A percentile compares a stretch with the other conserved stretches of the same genome.
Conservation (phyloP, 208 protist species). For the Leptomonas seymouri region DNA sequence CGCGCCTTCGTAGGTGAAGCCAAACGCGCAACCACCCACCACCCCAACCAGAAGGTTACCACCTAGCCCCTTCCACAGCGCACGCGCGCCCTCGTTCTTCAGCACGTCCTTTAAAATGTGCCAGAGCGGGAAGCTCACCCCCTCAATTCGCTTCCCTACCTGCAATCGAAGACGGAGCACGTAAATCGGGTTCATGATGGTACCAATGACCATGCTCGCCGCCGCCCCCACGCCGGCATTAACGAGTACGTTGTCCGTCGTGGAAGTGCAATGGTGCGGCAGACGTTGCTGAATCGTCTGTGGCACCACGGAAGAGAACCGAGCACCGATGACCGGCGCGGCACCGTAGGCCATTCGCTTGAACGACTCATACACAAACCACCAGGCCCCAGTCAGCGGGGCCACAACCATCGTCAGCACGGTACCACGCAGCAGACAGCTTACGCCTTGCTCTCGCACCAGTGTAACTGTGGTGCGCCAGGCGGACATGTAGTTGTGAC, state of each 20-base stretch:
- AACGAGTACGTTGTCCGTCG: slow-evolving; percentile 73
- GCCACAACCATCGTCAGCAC: slow-evolving; percentile 70
- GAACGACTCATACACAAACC: slow-evolving; percentile 81
- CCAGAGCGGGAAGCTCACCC: slow-evolving; percentile 50
- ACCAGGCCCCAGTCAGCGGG: slow-evolving; percentile 81
- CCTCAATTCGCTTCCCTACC: slow-evolving; percentile 38
- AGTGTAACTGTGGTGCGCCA: slow-evolving; percentile 60
- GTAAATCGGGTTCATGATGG: slow-evolving; percentile 84
- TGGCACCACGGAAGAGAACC: slow-evolving; percentile 28
- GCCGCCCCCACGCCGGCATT: slow-evolving; percentile 68
- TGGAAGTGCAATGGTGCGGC: slow-evolving; percentile 54
- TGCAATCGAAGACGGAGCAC: slow-evolving; percentile 80
- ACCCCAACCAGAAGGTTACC: slow-evolving; percentile 69
- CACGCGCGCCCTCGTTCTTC: slow-evolving; percentile 56
- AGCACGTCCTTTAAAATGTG: slow-evolving; percentile 53
- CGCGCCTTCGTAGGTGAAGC: slow-evolving; percentile 78
- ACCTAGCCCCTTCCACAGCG: slow-evolving; percentile 72
- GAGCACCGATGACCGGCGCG: slow-evolving; percentile 30
- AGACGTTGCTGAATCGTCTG: slow-evolving; percentile 22
- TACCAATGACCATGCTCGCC: slow-evolving; percentile 61
- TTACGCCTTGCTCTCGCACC: slow-evolving; percentile 57
- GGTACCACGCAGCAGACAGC: slow-evolving; percentile 73
- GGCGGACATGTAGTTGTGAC: slow-evolving; percentile 80
- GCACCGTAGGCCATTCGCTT: slow-evolving; percentile 60
- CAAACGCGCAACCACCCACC: slow-evolving; percentile 75